phyloP scores from a whole-genome alignment of 2,329 filamentous ascomycete species.

The Ilyonectria mors-panacis region DNA sequence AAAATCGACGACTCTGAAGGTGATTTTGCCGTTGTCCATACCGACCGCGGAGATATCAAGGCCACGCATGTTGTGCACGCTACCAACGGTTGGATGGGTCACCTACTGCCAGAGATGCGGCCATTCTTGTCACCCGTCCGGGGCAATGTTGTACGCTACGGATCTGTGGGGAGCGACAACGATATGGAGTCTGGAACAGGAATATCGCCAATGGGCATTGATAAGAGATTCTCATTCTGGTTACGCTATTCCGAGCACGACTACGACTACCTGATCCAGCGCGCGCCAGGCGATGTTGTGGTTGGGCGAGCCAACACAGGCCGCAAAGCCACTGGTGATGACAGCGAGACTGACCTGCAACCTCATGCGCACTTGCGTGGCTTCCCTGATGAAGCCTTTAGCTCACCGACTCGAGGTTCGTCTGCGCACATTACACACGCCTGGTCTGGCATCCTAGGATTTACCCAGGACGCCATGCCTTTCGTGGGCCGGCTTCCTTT shows the following conservation, averaged over 20 bases:
- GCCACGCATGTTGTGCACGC: slow-evolving; percentile 43
- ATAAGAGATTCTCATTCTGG: slow-evolving; percentile 35
- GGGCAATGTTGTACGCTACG: slow-evolving; percentile 20
- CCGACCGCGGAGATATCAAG: slow-evolving; percentile 39
- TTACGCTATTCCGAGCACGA: slow-evolving; percentile 40
- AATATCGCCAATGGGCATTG: slow-evolving; percentile 1
- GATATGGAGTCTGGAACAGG: not conserved
- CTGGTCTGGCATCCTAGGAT: slow-evolving; percentile 40
- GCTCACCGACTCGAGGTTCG: not conserved
- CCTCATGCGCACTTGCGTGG: slow-evolving; percentile 32
- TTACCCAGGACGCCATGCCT: slow-evolving; percentile 31
- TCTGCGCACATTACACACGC: slow-evolving; percentile 10
- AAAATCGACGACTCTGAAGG: slow-evolving; percentile 19
- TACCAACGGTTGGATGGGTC: slow-evolving; percentile 46
- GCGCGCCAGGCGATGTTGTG: slow-evolving; percentile 35
- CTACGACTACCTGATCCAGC: slow-evolving; percentile 46
- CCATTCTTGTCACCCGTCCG: slow-evolving; percentile 23
- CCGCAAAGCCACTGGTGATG: slow-evolving; percentile 32
- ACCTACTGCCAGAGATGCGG: slow-evolving; percentile 44
- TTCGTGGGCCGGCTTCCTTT: slow-evolving; percentile 28
- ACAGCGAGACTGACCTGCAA: slow-evolving; percentile 33
- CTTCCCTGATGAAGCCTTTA: slow-evolving; percentile 13
- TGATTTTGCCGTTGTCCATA: slow-evolving; percentile 33
- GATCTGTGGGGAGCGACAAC: not conserved
- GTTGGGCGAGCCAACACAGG: slow-evolving; percentile 38